These are phyloP conservation scores for Cryptococcus deneoformans DNA, from an alignment of 1,284 basidiomycete species.

Conservation along the genomic window DNA sequence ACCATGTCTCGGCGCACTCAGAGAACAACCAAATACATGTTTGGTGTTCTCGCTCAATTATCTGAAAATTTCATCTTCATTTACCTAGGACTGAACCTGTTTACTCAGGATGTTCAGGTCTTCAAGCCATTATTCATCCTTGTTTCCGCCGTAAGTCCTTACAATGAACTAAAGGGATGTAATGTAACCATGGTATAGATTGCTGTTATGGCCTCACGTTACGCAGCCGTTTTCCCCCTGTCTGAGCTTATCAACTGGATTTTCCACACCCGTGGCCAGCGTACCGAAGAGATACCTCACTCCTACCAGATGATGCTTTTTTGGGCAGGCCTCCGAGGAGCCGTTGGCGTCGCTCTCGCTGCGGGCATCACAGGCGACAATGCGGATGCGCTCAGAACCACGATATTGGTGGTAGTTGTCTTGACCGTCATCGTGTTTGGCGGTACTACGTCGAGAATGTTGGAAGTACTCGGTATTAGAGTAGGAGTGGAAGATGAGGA, in stretches of 20 bases:
- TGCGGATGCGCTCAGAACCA: conserved; percentile 85
- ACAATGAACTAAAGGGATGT: too few species aligned
- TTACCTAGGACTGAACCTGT: conserved; percentile 93
- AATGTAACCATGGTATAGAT: conserved; percentile 50
- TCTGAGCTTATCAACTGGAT: conserved; percentile 88
- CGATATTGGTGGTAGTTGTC: conserved; percentile 93
- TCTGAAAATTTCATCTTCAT: conserved; percentile 99
- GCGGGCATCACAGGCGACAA: conserved; percentile 92
- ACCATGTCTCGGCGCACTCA: conserved; percentile 97
- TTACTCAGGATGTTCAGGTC: conserved; percentile 82
- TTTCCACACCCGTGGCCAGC: conserved; percentile 80
- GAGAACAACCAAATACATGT: conserved; percentile 92
- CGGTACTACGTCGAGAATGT: conserved; percentile 93
- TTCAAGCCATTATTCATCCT: conserved; percentile 96
- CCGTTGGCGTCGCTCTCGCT: conserved; percentile 94
- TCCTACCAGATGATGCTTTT: conserved; percentile 97
- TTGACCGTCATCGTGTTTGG: conserved; percentile 94
- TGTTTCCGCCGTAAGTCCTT: conserved; percentile 62
- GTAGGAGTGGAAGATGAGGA: conserved; percentile 94
- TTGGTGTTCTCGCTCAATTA: conserved; percentile 84
- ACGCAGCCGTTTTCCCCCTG: conserved; percentile 95
- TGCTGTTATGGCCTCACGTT: conserved; percentile 90
- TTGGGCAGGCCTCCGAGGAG: conserved; percentile 96
- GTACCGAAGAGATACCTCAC: conserved; percentile 83
- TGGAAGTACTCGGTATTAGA: conserved; percentile 93